phyloP scores from a whole-genome alignment of 1,139 yeast species.

The Blastobotrys serpentis region DNA sequence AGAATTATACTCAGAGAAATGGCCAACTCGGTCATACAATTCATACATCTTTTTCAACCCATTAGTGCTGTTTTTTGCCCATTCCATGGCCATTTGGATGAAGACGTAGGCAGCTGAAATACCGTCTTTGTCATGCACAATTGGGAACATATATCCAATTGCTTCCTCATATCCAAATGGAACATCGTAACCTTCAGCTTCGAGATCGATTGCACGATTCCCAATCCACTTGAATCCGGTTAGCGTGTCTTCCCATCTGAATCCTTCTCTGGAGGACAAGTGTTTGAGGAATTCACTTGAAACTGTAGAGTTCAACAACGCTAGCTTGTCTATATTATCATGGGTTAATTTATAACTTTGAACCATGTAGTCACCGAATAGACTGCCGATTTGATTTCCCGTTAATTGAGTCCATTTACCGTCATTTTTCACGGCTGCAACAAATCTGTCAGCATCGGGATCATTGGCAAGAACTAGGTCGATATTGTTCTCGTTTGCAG shows the following conservation, averaged over 20 bases:
- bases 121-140: constrained; percentile 94
- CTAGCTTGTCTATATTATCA: constrained; percentile 44
- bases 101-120: constrained; percentile 78
- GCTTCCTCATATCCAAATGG: constrained; percentile 97
- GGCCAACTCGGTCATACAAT: constrained; percentile 69
- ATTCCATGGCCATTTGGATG: constrained; percentile 61
- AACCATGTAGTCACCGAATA: constrained; percentile 69
- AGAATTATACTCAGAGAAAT: constrained; percentile 81
- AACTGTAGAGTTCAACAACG: constrained; percentile 82
- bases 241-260: constrained; percentile 72
- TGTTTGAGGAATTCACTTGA: constrained; percentile 78
- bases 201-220: constrained; percentile 75
- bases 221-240: constrained; percentile 99
- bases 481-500: constrained; percentile 48
- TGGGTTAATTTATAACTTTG: constrained; percentile 37
- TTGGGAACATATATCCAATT: constrained; percentile 86
- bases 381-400: constrained; percentile 86
- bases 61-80: constrained; percentile 43
- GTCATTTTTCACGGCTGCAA: constrained; percentile 53
- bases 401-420: constrained; percentile 74
- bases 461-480: constrained; percentile 80
- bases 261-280: constrained; percentile 64
- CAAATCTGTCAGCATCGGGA: constrained; percentile 95
- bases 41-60: constrained; percentile 50
- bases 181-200: constrained; percentile 59